Evolutionary conservation across 768 basidiomycete genomes (phyloP), one percentile per base, ranked within the genome.

Genomic region (Rhodocollybia butyracea): DNA sequence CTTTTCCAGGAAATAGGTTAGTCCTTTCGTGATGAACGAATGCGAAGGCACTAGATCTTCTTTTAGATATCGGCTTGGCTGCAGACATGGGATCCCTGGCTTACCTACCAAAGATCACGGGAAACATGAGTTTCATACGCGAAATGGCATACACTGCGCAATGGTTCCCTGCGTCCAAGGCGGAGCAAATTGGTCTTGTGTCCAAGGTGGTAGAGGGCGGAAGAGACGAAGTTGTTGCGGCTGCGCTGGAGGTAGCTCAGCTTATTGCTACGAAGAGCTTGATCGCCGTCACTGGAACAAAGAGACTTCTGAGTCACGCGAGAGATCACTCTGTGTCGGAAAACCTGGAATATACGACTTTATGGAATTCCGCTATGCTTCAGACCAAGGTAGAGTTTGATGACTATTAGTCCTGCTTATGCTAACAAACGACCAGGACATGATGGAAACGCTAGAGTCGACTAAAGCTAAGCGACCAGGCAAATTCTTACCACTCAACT

Each of bases 31-130:
- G n/a, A n/a, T n/a, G n/a, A n/a, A n/a, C n/a, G n/a, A n/a, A n/a
- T n/a, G n/a, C n/a, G n/a, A n/a, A n/a, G n/a, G n/a, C n/a, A n/a
- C n/a, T n/a, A n/a, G n/a, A n/a, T n/a, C n/a, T n/a, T n/a, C n/a
- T n/a, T n/a, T n/a, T 92, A 2, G 89, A 94, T 63, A 79, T 94
- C 24, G 93, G 89, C 0, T 75, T 96, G 0, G 93, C 94, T 2
- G 87, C 94, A 0, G 94, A 95, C 64, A 85, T 94, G 38, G 94
- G 94, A 0, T 85, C 91, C 0, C 81, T 96, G 5, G 89, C 93
- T 1, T 84, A 86, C 48, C 73, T 95, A 5, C 91, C 89, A 0
- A 50, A 91, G 62, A 76, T 90, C 43, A 79, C 81, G 0, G 90
- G 85, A 0, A 94, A 92, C 69, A 77, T 82, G 27, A 89, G 87